These are phyloP conservation scores for Edaphochlamys debaryana DNA, from an alignment of 139 green algal species.

Conservation along the genomic window DNA sequence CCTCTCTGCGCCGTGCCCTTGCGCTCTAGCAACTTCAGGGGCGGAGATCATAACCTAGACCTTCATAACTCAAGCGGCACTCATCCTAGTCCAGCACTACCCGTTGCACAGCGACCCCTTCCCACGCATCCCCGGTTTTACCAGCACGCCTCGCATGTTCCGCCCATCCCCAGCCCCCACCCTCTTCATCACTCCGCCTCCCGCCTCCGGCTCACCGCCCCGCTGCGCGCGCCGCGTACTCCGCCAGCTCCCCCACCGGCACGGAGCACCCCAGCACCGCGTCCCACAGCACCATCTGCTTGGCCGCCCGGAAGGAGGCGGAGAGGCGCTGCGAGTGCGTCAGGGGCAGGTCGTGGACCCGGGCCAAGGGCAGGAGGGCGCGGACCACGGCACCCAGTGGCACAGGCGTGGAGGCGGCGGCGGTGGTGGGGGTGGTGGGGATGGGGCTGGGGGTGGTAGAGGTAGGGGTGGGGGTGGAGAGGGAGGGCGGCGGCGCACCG, in stretches of 20 bases:
- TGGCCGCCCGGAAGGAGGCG: slow-evolving; percentile 7
- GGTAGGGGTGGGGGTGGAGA: neutral
- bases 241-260: neutral
- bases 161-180: too few species aligned
- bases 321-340: slow-evolving; percentile 5
- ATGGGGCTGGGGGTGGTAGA: neutral
- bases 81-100: too few species aligned
- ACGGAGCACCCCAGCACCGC: slow-evolving; percentile 3
- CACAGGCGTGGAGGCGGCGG: neutral
- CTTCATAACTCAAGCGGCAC: too few species aligned
- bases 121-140: too few species aligned
- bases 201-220: neutral
- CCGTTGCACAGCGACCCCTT: too few species aligned
- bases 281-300: slow-evolving; percentile 49
- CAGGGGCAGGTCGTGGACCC: neutral
- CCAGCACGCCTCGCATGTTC: too few species aligned
- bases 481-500: too few species aligned
- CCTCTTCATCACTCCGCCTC: too few species aligned
- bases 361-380: neutral
- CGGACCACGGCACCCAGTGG: neutral
- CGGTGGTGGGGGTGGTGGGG: neutral
- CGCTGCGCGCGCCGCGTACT: neutral
- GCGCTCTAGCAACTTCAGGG: too few species aligned
- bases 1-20: too few species aligned
- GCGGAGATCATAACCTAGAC: too few species aligned